These are phyloP conservation scores for Lasiodiplodia sp. DNA, from an alignment of 2,329 filamentous ascomycete genomes.

Conservation along the genomic window DNA sequence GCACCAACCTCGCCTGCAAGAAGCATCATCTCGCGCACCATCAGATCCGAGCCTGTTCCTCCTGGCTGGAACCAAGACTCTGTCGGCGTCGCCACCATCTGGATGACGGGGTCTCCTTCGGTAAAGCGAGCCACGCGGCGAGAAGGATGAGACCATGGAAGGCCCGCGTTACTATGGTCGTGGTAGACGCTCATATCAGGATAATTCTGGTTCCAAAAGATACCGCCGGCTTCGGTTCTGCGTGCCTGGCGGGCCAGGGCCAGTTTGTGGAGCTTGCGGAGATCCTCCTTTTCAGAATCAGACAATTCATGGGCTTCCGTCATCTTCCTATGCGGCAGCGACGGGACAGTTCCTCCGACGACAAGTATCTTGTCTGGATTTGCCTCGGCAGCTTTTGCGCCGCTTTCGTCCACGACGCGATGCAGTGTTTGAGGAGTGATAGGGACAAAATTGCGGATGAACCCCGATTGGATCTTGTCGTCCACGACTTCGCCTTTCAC, in stretches of 20 bases:
- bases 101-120: slow-evolving; percentile 55
- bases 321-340: slow-evolving; percentile 3
- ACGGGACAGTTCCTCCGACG: slow-evolving; percentile 43
- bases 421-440: slow-evolving; percentile 55
- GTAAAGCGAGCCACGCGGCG: slow-evolving; percentile 46
- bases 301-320: neutral
- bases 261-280: slow-evolving; percentile 46
- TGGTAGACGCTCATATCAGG: slow-evolving; percentile 49
- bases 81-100: slow-evolving; percentile 35
- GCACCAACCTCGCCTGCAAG: slow-evolving; percentile 61
- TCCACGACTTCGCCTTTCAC: slow-evolving; percentile 61
- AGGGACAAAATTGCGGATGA: slow-evolving; percentile 61
- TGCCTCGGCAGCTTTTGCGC: slow-evolving; percentile 24
- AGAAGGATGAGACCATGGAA: slow-evolving; percentile 52
- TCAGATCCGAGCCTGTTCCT: slow-evolving; percentile 34
- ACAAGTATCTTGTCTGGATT: slow-evolving; percentile 35
- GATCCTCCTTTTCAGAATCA: slow-evolving; percentile 39
- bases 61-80: slow-evolving; percentile 36
- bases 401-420: slow-evolving; percentile 46
- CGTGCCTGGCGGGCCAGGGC: slow-evolving; percentile 41
- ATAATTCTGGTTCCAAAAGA: slow-evolving; percentile 42
- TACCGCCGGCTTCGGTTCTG: slow-evolving; percentile 48
- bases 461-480: slow-evolving; percentile 61
- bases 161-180: slow-evolving; percentile 37
- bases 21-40: slow-evolving; percentile 59